Base-by-base conservation (phyloP, 352 stramenopile species). In the Phytophthora citricola region DNA sequence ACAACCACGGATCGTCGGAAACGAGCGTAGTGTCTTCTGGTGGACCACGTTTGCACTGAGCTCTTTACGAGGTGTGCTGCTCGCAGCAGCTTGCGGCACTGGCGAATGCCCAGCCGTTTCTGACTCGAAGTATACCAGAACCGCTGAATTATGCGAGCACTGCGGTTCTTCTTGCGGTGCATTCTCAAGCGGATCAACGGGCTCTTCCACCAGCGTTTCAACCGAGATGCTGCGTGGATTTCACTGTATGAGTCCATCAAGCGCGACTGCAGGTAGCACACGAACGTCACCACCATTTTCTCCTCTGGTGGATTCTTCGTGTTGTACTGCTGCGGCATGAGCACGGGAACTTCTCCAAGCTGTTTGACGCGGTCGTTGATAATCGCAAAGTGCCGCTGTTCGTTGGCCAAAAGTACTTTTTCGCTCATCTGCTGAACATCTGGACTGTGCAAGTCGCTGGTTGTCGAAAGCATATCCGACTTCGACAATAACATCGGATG, bases 231-330 rank as follows among this genome's bases (percentile, higher is more conserved):
- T 3, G 95, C 94, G 54, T 96, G 82, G 41, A 98, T 96, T 71
- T 99, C 96, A 31, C 79, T 76, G 68, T 86, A 98, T 1, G 93
- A 98, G 63, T 97, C 92, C 71, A 98, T 95, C 3, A 99, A 60
- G 4, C 97, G 90, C 7, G 93, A 97, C 59, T 97, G 97, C 32
- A 98, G 69, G 64, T 98, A 99, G 22, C 90, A 89, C 14, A 98
- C 75, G 58, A 97, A 98, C 3, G 96, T 90, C n/a, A 98, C 73
- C 32, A 98, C 95, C 49, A 96, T 93, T 58, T 97, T 97, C 69
- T 98, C 93, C 58, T 98, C 92, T 3, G 95, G 95, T 2, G 89
- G 72, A 57, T 98, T 93, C 32, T 89, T 87, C 5, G 85, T 94
- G 67, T 98, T 85, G 46, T 93, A 97, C 43, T 93, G 71, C 44